phyloP scores from a whole-genome alignment of 108 stramenopile genomes.

The Cyclotella atomus region DNA sequence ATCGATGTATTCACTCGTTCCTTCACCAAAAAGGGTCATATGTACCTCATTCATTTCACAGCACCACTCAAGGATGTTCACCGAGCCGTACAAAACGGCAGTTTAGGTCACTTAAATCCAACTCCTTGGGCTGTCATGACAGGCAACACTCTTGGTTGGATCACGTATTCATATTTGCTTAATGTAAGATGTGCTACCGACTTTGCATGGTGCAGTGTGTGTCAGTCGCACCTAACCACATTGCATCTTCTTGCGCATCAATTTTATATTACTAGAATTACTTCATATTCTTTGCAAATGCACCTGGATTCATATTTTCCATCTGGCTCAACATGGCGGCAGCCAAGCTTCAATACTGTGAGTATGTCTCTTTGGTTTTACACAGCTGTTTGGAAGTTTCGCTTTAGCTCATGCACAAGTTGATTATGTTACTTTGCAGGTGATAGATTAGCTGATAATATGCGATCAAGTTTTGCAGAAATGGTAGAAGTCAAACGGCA shows the following conservation, averaged over 20 bases:
- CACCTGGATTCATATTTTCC: slow-evolving; percentile 71
- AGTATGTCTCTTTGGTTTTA: too few species aligned
- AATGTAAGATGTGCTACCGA: slow-evolving; percentile 20
- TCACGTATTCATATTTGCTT: slow-evolving; percentile 62
- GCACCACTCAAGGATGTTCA: slow-evolving; percentile 63
- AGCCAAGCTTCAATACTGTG: slow-evolving; percentile 60
- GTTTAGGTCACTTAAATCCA: slow-evolving; percentile 76
- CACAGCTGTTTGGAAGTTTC: too few species aligned
- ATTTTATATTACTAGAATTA: slow-evolving; percentile 41
- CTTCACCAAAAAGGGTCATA: too few species aligned
- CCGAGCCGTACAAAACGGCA: slow-evolving; percentile 52
- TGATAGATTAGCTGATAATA: slow-evolving; percentile 10
- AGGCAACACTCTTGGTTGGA: slow-evolving; percentile 81
- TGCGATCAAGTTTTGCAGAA: slow-evolving; percentile 11
- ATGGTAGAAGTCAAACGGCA: not conserved
- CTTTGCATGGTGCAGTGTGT: too few species aligned
- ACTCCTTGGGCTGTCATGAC: slow-evolving; percentile 87
- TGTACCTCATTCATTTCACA: too few species aligned
- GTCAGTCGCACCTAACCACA: not conserved
- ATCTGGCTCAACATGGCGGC: slow-evolving; percentile 83
- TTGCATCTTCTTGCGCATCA: not conserved
- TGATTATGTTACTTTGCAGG: too few species aligned
- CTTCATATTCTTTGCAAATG: slow-evolving; percentile 73
- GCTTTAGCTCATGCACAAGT: too few species aligned
- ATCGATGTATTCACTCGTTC: too few species aligned